Evolutionary conservation across 176 grass and related monocot genomes (phyloP), one percentile per base, ranked within the genome.

Genomic region (Musa schizocarpa): DNA sequence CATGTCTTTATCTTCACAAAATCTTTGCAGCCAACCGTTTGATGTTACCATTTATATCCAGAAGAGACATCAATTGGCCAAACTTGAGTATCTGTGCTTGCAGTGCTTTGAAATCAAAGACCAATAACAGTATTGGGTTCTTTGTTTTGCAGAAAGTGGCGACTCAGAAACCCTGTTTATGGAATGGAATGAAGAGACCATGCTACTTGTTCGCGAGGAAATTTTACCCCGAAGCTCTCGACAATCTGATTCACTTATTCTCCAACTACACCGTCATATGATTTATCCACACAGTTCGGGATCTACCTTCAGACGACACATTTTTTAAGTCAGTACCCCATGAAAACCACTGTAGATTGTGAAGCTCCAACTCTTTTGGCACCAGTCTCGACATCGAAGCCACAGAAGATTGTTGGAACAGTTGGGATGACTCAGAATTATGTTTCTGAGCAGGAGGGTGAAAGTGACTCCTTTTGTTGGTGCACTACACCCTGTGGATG

Each of bases 191-290:
- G 20, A 97, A 91, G 86, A 91, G 90, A 80, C 90, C 94, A 27
- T 97, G 94, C 78, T 97, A 97, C 57, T 87, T 97, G 76, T 97
- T 97, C 75, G 90, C 94, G 21, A 87, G 94, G 68, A 97, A 97
- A 75, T 97, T 97, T 59, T 85, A 89, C 56, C 94, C 90, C 0
- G 94, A 93, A 77, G 74, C 88, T 61, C 88, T 87, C 53, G 88
- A 89, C 80, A 93, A 87, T 78, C 49, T 97, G 83, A 78, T 91
- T 80, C 88, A 91, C 68, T 75, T 87, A 78, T 97, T 93, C 81
- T 87, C 82, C 79, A 93, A 84, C 76, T 93, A 97, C 54, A 89
- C 82, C n/a, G 85, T 84, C 65, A 80, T 90, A 79, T 97, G 78
- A 97, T 79, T 70, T 9, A 65, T 77, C 63, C 24, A 67, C 73